These are phyloP conservation scores for Beauveria sp. DNA, from an alignment of 2,329 filamentous ascomycete species.

Conservation along the genomic window DNA sequence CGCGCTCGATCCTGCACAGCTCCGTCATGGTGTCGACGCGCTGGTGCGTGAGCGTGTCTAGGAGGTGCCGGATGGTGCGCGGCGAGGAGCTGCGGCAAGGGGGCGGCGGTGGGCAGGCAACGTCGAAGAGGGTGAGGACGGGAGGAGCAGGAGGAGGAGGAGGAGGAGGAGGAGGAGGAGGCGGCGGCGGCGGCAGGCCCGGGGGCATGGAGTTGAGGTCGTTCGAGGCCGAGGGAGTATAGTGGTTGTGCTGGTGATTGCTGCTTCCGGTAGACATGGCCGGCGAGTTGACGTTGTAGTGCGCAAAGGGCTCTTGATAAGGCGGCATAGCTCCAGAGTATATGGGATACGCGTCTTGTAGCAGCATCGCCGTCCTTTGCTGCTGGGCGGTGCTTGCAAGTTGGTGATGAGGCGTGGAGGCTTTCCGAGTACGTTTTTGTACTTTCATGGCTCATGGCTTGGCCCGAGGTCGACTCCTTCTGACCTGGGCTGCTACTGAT, in stretches of 20 bases:
- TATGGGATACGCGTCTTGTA: constrained; percentile 14
- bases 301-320: constrained; percentile 5
- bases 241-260: not conserved
- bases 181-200: not conserved
- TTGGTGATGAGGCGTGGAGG: not conserved
- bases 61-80: constrained; percentile 36
- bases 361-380: constrained; percentile 14
- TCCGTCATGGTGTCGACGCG: constrained; percentile 68
- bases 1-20: constrained; percentile 62
- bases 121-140: not conserved
- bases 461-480: not conserved
- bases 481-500: not conserved
- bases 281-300: constrained; percentile 10
- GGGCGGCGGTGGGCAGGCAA: not conserved
- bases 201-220: not conserved
- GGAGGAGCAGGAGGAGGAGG: not conserved
- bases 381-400: not conserved
- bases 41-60: constrained; percentile 56
- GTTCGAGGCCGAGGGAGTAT: constrained; percentile 15
- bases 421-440: not conserved
- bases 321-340: constrained; percentile 8
- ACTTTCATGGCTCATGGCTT: constrained; percentile 3
- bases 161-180: not conserved
- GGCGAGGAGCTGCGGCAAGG: not conserved
- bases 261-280: constrained; percentile 11